phyloP scores from a whole-genome alignment of 768 basidiomycete genomes.

The Leccinum disarticulatum region DNA sequence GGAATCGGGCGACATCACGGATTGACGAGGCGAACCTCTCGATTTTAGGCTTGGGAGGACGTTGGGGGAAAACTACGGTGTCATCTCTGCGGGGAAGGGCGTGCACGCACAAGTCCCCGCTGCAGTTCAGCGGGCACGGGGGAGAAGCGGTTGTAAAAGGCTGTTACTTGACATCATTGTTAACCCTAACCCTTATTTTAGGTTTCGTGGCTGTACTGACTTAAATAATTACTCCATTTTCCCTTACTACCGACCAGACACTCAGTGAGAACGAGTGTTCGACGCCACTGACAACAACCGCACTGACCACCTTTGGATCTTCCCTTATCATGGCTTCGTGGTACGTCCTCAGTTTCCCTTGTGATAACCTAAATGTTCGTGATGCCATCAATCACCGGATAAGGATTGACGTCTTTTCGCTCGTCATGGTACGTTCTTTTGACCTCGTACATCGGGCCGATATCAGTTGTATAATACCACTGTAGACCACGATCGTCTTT shows the following conservation, averaged over 20 bases:
- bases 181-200: not conserved
- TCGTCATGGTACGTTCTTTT: slow-evolving; percentile 9
- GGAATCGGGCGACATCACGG: slow-evolving; percentile 87
- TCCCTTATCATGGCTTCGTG: slow-evolving; percentile 16
- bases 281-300: too few species aligned
- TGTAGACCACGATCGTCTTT: slow-evolving; percentile 48
- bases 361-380: not conserved
- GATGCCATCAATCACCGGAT: not conserved
- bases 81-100: slow-evolving; percentile 78
- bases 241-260: not conserved
- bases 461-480: not conserved
- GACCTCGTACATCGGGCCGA: not conserved
- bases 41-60: slow-evolving; percentile 88
- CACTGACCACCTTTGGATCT: too few species aligned
- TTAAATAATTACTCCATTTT: not conserved
- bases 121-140: slow-evolving; percentile 65
- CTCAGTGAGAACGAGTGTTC: too few species aligned
- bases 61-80: slow-evolving; percentile 81
- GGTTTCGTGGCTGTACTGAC: not conserved
- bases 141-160: slow-evolving; percentile 19
- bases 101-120: slow-evolving; percentile 68
- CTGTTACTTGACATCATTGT: too few species aligned
- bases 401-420: slow-evolving; percentile 22
- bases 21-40: slow-evolving; percentile 75
- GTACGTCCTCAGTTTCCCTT: not conserved